phyloP scores from a whole-genome alignment of 2,329 filamentous ascomycete species.

The Xylaria sp. region DNA sequence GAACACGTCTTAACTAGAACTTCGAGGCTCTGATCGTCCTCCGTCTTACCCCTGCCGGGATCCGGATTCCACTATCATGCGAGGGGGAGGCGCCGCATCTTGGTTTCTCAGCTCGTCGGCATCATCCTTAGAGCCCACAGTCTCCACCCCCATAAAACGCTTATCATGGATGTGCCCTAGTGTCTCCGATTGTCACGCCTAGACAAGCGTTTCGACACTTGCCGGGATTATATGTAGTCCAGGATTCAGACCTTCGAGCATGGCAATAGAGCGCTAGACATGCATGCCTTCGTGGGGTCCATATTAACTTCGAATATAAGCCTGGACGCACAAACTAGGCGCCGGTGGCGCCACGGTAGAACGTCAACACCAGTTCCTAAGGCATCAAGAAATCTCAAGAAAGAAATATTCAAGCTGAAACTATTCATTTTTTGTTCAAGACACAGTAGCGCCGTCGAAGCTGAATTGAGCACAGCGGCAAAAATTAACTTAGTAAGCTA shows the following conservation, averaged over 20 bases:
- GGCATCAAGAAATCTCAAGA: neutral
- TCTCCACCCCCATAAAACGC: neutral
- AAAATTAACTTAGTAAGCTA: neutral
- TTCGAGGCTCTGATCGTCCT: neutral
- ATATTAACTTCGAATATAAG: neutral
- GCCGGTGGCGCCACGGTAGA: no score
- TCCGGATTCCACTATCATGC: neutral
- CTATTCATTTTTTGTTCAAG: neutral
- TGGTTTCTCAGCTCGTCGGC: slow-evolving; percentile 12
- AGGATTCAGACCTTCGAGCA: neutral
- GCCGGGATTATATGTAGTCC: neutral
- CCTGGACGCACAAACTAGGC: neutral
- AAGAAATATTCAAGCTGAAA: neutral
- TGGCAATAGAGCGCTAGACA: neutral
- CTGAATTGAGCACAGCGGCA: slow-evolving; percentile 11
- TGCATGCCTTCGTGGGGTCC: neutral
- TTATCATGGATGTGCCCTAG: neutral
- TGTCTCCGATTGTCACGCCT: no score
- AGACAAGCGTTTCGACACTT: neutral
- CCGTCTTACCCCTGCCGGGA: neutral
- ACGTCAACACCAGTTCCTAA: no score
- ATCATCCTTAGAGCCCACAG: slow-evolving; percentile 16
- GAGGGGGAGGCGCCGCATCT: slow-evolving; percentile 6
- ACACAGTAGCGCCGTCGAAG: neutral
- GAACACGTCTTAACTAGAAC: neutral